Conservation (phyloP, 345 rosid genomes). For the Corymbia maculata region DNA sequence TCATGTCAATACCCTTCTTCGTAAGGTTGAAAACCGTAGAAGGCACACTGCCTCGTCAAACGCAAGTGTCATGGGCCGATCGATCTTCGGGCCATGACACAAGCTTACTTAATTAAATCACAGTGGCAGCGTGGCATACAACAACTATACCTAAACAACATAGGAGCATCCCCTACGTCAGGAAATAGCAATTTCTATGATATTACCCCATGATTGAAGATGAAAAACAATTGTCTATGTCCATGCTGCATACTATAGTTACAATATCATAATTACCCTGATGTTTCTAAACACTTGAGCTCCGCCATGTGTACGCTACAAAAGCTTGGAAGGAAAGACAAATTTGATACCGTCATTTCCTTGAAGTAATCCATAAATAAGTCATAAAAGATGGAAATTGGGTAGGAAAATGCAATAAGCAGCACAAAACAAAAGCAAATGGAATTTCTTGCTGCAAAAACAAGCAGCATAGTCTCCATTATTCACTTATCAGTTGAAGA, state of each 20-base stretch:
- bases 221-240: too few species aligned
- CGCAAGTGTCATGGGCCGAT: too few species aligned
- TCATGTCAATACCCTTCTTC: too few species aligned
- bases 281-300: not conserved
- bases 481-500: slow-evolving; percentile 72
- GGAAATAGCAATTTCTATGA: not conserved
- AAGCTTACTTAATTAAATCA: not conserved
- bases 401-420: too few species aligned
- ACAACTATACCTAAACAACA: not conserved
- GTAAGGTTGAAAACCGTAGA: too few species aligned
- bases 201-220: too few species aligned
- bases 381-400: too few species aligned
- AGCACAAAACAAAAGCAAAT: not conserved
- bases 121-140: not conserved
- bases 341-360: too few species aligned
- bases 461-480: not conserved
- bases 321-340: not conserved
- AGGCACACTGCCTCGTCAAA: too few species aligned
- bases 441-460: not conserved
- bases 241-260: not conserved
- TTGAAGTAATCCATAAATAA: too few species aligned
- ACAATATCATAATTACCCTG: too few species aligned
- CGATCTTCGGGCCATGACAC: too few species aligned
- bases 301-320: not conserved
- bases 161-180: not conserved